A percentile compares a stretch with the other conserved stretches of the same genome.
Evolutionary conservation across 2,329 filamentous ascomycete genomes (phyloP).

Genomic region (Rhinocladiella mackenziei): DNA sequence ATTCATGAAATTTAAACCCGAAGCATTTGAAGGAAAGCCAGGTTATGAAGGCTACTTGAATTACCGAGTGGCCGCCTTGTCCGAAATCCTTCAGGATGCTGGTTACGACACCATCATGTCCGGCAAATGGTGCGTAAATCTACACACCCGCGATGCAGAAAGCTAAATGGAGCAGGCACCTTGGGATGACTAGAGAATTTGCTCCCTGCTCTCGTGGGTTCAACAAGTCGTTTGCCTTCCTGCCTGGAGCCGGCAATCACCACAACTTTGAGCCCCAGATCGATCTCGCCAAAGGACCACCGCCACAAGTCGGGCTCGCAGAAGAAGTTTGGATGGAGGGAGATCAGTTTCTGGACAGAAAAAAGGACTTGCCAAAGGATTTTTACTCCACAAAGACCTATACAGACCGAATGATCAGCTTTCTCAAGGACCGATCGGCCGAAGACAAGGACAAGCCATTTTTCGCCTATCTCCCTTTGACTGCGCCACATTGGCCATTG

Average conservation of each 20-base stretch:
- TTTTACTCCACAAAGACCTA: slow-evolving; percentile 7
- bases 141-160: neutral
- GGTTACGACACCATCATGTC: slow-evolving; percentile 36
- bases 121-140: slow-evolving; percentile 35
- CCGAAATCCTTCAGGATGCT: slow-evolving; percentile 34
- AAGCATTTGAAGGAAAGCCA: slow-evolving; percentile 26
- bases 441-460: slow-evolving; percentile 8
- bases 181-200: slow-evolving; percentile 31
- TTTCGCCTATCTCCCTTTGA: slow-evolving; percentile 45
- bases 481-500: slow-evolving; percentile 61
- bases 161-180: slow-evolving; percentile 21
- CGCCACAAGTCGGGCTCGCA: too few species aligned
- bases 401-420: slow-evolving; percentile 1
- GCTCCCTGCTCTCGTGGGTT: slow-evolving; percentile 33
- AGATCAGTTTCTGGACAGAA: neutral
- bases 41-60: slow-evolving; percentile 34
- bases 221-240: slow-evolving; percentile 29
- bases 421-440: slow-evolving; percentile 12
- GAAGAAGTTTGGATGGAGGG: slow-evolving; percentile 4
- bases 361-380: slow-evolving; percentile 1
- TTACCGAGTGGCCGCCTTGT: slow-evolving; percentile 29
- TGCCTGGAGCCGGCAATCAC: slow-evolving; percentile 36
- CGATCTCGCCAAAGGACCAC: neutral
- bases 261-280: slow-evolving; percentile 33
- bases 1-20: slow-evolving; percentile 34